These are phyloP conservation scores for Rubia yunnanensis DNA, from an alignment of 257 asterid genomes.

Conservation along the genomic window DNA sequence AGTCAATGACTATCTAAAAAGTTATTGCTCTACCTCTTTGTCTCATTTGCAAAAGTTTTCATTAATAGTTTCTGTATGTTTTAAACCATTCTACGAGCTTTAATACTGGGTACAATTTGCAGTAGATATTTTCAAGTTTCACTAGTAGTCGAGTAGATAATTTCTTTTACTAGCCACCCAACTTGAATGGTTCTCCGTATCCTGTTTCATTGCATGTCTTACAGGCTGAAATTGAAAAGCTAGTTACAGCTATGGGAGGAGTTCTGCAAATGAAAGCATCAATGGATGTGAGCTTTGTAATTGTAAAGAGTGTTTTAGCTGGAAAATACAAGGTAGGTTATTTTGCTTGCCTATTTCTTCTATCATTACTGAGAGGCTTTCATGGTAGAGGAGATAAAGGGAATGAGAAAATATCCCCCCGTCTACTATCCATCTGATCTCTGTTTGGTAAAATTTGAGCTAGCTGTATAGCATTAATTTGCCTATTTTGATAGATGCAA, in stretches of 20 bases:
- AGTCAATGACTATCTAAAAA: not conserved
- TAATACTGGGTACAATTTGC: not conserved
- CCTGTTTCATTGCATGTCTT: slow-evolving; percentile 22
- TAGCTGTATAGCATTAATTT: not conserved
- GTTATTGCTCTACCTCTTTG: not conserved
- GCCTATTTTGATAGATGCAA: not conserved
- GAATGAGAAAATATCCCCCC: not conserved
- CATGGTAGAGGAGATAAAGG: not conserved
- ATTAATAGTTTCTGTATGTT: not conserved
- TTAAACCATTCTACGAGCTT: no score
- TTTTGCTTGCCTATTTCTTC: not conserved
- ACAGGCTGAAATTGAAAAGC: slow-evolving; percentile 63
- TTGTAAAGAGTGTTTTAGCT: slow-evolving; percentile 82
- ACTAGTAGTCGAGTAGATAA: not conserved
- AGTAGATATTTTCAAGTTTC: no score
- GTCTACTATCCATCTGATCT: not conserved
- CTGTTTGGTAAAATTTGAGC: not conserved
- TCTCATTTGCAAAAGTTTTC: not conserved
- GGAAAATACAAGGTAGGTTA: slow-evolving; percentile 66
- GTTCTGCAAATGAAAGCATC: slow-evolving; percentile 55
- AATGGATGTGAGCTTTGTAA: slow-evolving; percentile 75
- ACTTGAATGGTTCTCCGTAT: slow-evolving; percentile 8
- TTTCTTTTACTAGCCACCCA: not conserved
- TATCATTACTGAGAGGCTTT: not conserved
- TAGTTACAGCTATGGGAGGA: slow-evolving; percentile 92